Conservation (phyloP, 2,329 filamentous ascomycete genomes). For the Epichloe aotearoae region DNA sequence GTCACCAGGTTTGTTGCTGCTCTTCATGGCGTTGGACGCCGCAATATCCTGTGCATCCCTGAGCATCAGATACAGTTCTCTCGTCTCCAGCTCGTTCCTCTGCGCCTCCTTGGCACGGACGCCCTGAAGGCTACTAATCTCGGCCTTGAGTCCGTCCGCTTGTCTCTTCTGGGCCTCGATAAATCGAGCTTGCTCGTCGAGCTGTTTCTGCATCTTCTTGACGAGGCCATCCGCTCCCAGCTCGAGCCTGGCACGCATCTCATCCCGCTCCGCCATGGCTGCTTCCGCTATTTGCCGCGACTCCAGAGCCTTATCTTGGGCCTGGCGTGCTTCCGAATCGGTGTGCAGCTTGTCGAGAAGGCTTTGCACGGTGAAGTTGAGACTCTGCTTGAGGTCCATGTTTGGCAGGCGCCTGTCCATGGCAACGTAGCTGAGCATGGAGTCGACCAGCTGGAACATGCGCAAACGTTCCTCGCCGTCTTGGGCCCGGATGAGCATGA, state of each 20-base stretch:
- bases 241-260: conserved; percentile 79
- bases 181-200: conserved; percentile 84
- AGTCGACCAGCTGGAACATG: conserved; percentile 95
- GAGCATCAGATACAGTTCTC: conserved; percentile 96
- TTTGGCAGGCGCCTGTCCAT: conserved; percentile 94
- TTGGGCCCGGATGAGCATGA: conserved; percentile 82
- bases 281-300: conserved; percentile 87
- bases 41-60: conserved; percentile 94
- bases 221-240: conserved; percentile 89
- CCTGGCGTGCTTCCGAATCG: conserved; percentile 85
- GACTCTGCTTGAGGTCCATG: conserved; percentile 93
- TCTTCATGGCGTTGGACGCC: conserved; percentile 62
- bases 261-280: conserved; percentile 90
- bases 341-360: conserved; percentile 92
- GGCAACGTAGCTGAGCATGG: conserved; percentile 97
- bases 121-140: conserved; percentile 75
- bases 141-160: conserved; percentile 75
- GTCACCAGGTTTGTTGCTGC: conserved; percentile 27
- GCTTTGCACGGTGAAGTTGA: conserved; percentile 95
- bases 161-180: conserved; percentile 83
- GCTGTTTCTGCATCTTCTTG: conserved; percentile 78
- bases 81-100: conserved; percentile 86
- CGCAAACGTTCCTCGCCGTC: conserved; percentile 82
- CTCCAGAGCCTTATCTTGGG: conserved; percentile 81
- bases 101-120: conserved; percentile 83